These are phyloP conservation scores for Hura crepitans DNA, from an alignment of 441 rosid species.

Conservation along the genomic window DNA sequence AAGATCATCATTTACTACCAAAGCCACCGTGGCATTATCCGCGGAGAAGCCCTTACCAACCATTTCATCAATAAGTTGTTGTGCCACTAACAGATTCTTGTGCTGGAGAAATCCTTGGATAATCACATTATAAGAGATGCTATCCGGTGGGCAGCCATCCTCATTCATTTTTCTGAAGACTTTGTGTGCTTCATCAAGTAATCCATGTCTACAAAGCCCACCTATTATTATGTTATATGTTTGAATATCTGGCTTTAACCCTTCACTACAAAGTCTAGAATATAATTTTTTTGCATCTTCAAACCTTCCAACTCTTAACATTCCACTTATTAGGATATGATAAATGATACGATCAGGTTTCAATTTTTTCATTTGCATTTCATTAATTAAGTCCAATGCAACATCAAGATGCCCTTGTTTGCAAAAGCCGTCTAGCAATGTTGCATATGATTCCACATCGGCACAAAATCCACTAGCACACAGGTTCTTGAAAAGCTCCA, in stretches of 20 bases:
- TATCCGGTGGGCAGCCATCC: background rate
- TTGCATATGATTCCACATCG: background rate
- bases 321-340: background rate
- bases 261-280: background rate
- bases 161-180: background rate
- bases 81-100: background rate
- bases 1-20: background rate
- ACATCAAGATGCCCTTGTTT: background rate
- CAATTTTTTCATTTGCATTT: background rate
- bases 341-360: too few relatives aligned
- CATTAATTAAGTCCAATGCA: background rate
- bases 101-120: slow-evolving; percentile 8
- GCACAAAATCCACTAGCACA: background rate
- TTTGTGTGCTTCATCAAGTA: background rate
- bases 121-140: background rate
- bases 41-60: background rate
- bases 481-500: background rate
- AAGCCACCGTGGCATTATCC: background rate
- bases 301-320: slow-evolving; percentile 13
- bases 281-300: slow-evolving; percentile 11
- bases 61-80: background rate
- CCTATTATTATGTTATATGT: slow-evolving; percentile 10
- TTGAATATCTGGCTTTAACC: slow-evolving; percentile 6
- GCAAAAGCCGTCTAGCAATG: background rate
- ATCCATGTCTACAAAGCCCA: background rate